Percentiles rank a stretch among this genome's conserved stretches.
These are phyloP conservation scores for Botrytis fabae DNA, from an alignment of 2,329 filamentous ascomycete genomes.

Conservation along the genomic window DNA sequence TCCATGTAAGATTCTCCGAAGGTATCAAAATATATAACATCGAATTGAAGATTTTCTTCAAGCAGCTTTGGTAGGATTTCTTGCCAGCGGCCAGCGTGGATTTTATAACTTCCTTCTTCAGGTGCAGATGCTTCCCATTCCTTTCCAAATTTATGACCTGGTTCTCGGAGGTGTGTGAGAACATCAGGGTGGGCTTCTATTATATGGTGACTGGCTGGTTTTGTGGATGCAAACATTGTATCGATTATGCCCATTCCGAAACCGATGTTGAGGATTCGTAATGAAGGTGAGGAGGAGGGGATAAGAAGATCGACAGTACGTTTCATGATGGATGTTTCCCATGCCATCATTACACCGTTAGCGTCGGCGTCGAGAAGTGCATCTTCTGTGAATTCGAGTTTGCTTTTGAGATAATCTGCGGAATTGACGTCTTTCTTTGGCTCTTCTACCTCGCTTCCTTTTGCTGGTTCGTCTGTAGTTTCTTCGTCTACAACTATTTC, in stretches of 20 bases:
- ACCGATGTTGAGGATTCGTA: constrained; percentile 79
- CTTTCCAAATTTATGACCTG: constrained; percentile 49
- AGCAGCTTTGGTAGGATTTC: constrained; percentile 71
- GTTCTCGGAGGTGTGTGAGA: constrained; percentile 57
- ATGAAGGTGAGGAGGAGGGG: constrained; percentile 50
- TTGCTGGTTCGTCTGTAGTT: constrained; percentile 36
- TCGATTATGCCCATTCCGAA: constrained; percentile 93
- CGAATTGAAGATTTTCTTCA: constrained; percentile 68
- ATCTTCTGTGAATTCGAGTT: constrained; percentile 62
- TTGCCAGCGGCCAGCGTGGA: constrained; percentile 79
- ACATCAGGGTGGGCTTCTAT: constrained; percentile 83
- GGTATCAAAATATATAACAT: constrained; percentile 96
- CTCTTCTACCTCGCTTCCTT: constrained; percentile 22
- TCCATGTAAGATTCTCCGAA: constrained; percentile 93
- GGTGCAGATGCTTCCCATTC: constrained; percentile 57
- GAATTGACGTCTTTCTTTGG: constrained; percentile 54
- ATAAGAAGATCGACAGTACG: constrained; percentile 69
- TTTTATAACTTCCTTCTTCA: constrained; percentile 61
- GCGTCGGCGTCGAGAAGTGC: constrained; percentile 71
- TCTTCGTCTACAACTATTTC: constrained; percentile 31
- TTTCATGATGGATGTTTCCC: constrained; percentile 86
- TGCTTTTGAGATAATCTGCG: constrained; percentile 67
- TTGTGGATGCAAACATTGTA: constrained; percentile 65
- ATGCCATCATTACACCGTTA: constrained; percentile 93
- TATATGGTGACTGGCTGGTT: constrained; percentile 74